phyloP scores from a whole-genome alignment of 2,329 filamentous ascomycete species.

The Fusarium praegraminearum region DNA sequence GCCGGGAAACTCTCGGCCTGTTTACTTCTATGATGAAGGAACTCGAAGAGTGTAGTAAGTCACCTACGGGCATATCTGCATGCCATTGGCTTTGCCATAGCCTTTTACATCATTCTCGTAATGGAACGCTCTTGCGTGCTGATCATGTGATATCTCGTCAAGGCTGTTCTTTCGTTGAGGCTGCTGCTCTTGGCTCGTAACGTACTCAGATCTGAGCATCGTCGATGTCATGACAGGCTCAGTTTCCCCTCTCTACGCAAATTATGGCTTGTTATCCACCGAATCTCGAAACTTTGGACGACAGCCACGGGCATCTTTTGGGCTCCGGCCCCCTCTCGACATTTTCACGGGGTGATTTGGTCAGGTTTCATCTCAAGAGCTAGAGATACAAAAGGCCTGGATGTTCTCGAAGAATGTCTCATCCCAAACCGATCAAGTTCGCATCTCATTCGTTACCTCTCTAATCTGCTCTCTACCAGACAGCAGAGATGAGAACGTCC shows the following conservation, averaged over 20 bases:
- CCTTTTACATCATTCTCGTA: neutral
- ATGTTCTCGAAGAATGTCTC: conserved; percentile 4
- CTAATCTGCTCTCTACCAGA: conserved; percentile 25
- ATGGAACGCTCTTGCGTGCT: neutral
- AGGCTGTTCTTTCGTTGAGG: neutral
- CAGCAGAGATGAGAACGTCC: conserved; percentile 41
- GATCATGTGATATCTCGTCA: neutral
- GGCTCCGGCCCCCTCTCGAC: conserved; percentile 11
- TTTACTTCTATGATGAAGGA: neutral
- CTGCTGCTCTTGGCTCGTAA: neutral
- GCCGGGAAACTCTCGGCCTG: neutral
- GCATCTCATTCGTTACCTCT: conserved; percentile 36
- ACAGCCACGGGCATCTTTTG: conserved; percentile 1
- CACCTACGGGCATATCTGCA: neutral
- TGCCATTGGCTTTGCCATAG: neutral
- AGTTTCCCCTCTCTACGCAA: conserved; percentile 1
- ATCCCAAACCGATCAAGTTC: conserved; percentile 33
- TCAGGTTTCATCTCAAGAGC: neutral
- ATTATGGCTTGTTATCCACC: conserved; percentile 13
- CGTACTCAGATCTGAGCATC: conserved; percentile 10
- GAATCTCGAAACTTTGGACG: conserved; percentile 12
- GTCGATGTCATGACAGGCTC: conserved; percentile 16
- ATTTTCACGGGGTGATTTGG: neutral
- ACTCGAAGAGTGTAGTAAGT: neutral
- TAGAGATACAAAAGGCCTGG: conserved; percentile 34